phyloP scores from a whole-genome alignment of 2,329 filamentous ascomycete species.

The Talaromyces sp. region DNA sequence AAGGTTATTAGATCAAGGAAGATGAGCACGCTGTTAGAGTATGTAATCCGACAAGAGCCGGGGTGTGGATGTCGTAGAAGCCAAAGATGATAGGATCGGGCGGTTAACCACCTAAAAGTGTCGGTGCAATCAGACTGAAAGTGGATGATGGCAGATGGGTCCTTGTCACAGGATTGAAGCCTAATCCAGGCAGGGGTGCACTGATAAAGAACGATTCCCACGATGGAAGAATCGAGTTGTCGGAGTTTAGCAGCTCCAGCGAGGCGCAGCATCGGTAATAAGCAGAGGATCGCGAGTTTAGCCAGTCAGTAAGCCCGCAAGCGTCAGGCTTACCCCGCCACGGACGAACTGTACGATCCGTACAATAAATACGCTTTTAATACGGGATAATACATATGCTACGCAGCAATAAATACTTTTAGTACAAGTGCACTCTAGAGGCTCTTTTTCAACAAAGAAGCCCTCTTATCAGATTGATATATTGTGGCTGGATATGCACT shows the following conservation, averaged over 20 bases:
- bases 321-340: slow-evolving; percentile 8
- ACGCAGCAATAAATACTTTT: background rate
- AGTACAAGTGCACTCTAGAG: background rate
- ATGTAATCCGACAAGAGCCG: background rate
- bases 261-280: slow-evolving; percentile 11
- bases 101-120: background rate
- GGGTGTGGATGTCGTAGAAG: background rate
- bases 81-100: background rate
- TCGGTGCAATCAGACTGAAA: background rate
- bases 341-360: background rate
- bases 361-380: background rate
- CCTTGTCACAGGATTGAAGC: background rate
- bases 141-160: background rate
- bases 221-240: background rate
- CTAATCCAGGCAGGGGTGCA: background rate
- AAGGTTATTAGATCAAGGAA: background rate
- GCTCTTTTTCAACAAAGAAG: background rate
- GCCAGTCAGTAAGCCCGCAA: background rate
- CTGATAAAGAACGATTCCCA: background rate
- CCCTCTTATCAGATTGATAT: background rate
- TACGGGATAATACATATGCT: background rate
- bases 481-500: background rate
- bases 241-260: background rate
- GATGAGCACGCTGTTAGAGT: background rate
- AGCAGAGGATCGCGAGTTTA: slow-evolving; percentile 1